These are phyloP conservation scores for Vigna mungo DNA, from an alignment of 306 rosid genomes.

Conservation along the genomic window DNA sequence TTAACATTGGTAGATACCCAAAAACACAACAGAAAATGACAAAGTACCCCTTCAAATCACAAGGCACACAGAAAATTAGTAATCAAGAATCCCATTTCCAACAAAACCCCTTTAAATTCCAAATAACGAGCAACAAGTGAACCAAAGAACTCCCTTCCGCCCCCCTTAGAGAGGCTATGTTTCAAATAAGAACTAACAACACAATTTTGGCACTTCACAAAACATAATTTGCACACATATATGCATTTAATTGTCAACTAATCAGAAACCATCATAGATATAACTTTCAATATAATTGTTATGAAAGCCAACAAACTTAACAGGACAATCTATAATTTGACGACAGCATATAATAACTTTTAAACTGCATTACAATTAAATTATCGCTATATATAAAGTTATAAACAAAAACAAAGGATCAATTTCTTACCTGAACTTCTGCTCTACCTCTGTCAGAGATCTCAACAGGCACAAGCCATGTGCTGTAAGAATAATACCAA, in stretches of 20 bases:
- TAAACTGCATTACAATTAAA: background rate
- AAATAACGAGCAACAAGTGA: constrained; percentile 26
- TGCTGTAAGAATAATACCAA: constrained; percentile 79
- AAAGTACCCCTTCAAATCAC: constrained; percentile 24
- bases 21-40: constrained; percentile 1
- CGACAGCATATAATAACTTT: background rate
- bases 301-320: background rate
- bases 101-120: constrained; percentile 27
- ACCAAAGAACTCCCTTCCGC: constrained; percentile 19
- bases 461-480: constrained; percentile 74
- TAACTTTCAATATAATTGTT: background rate
- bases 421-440: constrained; percentile 69
- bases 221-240: background rate
- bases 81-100: constrained; percentile 26
- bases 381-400: background rate
- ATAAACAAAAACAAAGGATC: constrained; percentile 3
- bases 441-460: constrained; percentile 75
- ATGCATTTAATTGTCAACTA: background rate
- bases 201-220: constrained; percentile 25
- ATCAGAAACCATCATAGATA: background rate
- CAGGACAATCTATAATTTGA: background rate
- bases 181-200: background rate
- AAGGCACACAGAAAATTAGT: constrained; percentile 11
- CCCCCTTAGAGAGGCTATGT: background rate
- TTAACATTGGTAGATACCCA: background rate